phyloP scores from a whole-genome alignment of 306 rosid species.

The Sicyos edulis region DNA sequence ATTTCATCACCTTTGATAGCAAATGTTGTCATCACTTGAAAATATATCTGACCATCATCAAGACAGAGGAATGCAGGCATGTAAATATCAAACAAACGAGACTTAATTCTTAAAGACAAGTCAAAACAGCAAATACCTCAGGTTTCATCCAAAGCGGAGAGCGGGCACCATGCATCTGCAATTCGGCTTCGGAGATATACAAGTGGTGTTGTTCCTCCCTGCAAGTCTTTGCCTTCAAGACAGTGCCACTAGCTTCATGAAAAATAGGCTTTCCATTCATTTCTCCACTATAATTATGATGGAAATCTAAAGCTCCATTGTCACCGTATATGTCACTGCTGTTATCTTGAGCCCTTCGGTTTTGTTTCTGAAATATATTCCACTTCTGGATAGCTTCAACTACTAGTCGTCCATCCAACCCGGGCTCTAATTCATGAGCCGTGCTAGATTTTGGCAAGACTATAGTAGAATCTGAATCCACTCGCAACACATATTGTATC shows the following conservation, averaged over 20 bases:
- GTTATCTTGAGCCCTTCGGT: slow-evolving; percentile 62
- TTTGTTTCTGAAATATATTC: slow-evolving; percentile 79
- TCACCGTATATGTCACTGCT: slow-evolving; percentile 84
- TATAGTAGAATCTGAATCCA: slow-evolving; percentile 36
- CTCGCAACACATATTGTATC: slow-evolving; percentile 64
- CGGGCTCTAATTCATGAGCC: slow-evolving; percentile 46
- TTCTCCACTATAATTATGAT: slow-evolving; percentile 54
- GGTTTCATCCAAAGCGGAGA: slow-evolving; percentile 66
- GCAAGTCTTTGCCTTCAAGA: slow-evolving; percentile 35
- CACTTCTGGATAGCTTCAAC: slow-evolving; percentile 89
- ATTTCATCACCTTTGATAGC: slow-evolving; percentile 41
- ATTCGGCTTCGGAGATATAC: slow-evolving; percentile 93
- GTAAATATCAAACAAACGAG: slow-evolving; percentile 12
- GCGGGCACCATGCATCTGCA: slow-evolving; percentile 66
- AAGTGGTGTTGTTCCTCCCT: slow-evolving; percentile 61
- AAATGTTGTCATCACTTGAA: slow-evolving; percentile 55
- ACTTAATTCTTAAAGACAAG: not conserved
- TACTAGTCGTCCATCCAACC: slow-evolving; percentile 54
- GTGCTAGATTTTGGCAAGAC: slow-evolving; percentile 42
- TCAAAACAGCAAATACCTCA: slow-evolving; percentile 42
- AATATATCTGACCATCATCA: slow-evolving; percentile 56
- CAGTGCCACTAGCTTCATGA: slow-evolving; percentile 40
- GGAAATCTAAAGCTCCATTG: slow-evolving; percentile 53
- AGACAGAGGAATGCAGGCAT: slow-evolving; percentile 19
- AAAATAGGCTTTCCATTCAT: slow-evolving; percentile 30